Conservation (phyloP, 371 early-diverging fungal genomes). For the Actinomortierella wolfii region DNA sequence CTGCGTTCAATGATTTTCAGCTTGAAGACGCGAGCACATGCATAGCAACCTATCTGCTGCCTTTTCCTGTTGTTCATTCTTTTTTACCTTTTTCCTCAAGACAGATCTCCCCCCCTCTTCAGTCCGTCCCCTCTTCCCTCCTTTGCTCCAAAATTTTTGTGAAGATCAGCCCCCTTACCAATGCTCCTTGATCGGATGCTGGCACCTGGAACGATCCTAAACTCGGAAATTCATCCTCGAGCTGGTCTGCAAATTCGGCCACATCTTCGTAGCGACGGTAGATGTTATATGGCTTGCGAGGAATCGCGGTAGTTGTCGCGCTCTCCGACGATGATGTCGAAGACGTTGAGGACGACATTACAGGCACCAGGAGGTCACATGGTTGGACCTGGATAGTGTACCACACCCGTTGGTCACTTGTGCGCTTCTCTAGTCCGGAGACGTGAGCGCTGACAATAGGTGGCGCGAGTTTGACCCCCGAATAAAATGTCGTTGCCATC, state of each 20-base stretch:
- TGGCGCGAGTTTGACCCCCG: constrained; percentile 38
- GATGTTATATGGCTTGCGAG: constrained; percentile 33
- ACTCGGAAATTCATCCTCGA: constrained; percentile 30
- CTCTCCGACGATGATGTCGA: too few species aligned
- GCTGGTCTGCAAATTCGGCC: constrained; percentile 40
- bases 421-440: constrained; percentile 9
- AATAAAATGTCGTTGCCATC: constrained; percentile 25
- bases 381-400: constrained; percentile 41
- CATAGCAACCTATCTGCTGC: too few species aligned
- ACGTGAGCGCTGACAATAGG: constrained; percentile 27
- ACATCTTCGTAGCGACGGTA: constrained; percentile 42
- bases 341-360: too few species aligned
- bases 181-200: too few species aligned
- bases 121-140: too few species aligned
- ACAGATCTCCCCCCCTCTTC: too few species aligned
- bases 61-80: too few species aligned
- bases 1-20: too few species aligned
- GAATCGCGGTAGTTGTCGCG: constrained; percentile 12
- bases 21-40: too few species aligned
- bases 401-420: constrained; percentile 26
- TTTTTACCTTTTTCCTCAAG: too few species aligned
- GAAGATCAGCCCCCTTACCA: too few species aligned
- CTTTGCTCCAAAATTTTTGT: too few species aligned
- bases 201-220: background rate
- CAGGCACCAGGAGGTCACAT: constrained; percentile 7